Percentiles rank a stretch among this genome's conserved stretches.
phyloP scores from a whole-genome alignment of 2,329 filamentous ascomycete species.

The Trichoderma sp. region DNA sequence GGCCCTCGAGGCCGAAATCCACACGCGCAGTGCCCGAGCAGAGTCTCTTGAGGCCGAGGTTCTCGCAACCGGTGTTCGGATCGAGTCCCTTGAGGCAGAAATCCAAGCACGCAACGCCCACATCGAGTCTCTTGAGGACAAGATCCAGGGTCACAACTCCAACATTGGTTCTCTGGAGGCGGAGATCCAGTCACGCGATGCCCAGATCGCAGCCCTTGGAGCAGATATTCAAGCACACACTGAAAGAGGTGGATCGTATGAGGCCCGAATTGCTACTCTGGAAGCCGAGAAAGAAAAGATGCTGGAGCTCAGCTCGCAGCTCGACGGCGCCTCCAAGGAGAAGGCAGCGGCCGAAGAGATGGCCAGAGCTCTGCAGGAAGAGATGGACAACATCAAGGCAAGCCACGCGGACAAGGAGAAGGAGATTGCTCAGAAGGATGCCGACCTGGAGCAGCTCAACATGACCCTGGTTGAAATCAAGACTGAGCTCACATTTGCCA shows the following conservation, averaged over 20 bases:
- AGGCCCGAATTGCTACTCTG: slow-evolving; percentile 32
- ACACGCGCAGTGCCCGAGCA: slow-evolving; percentile 50
- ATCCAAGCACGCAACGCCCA: slow-evolving; percentile 43
- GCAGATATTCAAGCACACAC: slow-evolving; percentile 46
- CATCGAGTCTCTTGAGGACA: slow-evolving; percentile 42
- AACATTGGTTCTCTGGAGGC: slow-evolving; percentile 50
- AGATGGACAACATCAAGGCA: slow-evolving; percentile 32
- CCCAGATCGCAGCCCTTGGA: slow-evolving; percentile 43
- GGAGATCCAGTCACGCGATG: slow-evolving; percentile 42
- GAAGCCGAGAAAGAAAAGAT: slow-evolving; percentile 33
- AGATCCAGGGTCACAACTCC: slow-evolving; percentile 49
- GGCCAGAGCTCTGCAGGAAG: slow-evolving; percentile 35
- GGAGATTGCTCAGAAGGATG: slow-evolving; percentile 52
- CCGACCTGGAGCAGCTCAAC: slow-evolving; percentile 55
- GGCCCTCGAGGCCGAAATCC: slow-evolving; percentile 43
- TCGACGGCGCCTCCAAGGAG: slow-evolving; percentile 38
- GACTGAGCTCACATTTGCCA: slow-evolving; percentile 62
- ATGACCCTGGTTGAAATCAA: slow-evolving; percentile 60
- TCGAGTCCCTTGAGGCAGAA: slow-evolving; percentile 32
- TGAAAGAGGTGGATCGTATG: slow-evolving; percentile 47
- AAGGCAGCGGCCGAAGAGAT: slow-evolving; percentile 37
- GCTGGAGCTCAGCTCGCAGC: slow-evolving; percentile 38
- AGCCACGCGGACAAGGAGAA: slow-evolving; percentile 43
- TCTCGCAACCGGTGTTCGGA: slow-evolving; percentile 30
- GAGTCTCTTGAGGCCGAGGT: slow-evolving; percentile 46